Percentiles rank a stretch among this genome's conserved stretches.
Evolutionary conservation across 169 alveolate species (phyloP).

Genomic region (Plasmodium gonderi): DNA sequence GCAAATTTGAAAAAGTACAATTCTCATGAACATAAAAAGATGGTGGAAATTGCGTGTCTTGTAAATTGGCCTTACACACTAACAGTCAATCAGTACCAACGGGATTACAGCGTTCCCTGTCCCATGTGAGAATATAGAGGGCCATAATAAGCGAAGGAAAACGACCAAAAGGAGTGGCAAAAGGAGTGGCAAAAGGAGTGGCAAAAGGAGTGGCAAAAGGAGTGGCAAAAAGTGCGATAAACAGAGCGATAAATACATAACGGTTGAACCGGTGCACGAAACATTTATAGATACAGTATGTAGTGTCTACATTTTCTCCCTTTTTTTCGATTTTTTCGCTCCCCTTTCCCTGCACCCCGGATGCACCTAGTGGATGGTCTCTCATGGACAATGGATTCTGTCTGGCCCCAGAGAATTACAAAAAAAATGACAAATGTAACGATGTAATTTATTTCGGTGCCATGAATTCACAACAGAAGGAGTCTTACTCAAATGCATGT

Average conservation of each 20-base stretch:
- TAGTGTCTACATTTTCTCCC: background rate
- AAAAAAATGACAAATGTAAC: conserved; percentile 28
- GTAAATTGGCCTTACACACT: conserved; percentile 66
- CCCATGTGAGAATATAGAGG: no score
- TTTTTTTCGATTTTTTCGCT: background rate
- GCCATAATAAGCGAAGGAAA: background rate
- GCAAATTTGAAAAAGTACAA: conserved; percentile 54
- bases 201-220: background rate
- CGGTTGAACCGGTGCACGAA: background rate
- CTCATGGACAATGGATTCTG: conserved; percentile 29
- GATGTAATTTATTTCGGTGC: conserved; percentile 29
- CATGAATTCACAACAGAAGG: conserved; percentile 45
- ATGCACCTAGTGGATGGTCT: conserved; percentile 58
- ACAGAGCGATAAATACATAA: background rate
- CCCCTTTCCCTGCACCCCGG: background rate
- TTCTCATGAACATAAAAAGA: conserved; percentile 29
- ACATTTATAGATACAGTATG: background rate
- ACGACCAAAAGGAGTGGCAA: background rate
- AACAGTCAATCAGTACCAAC: conserved; percentile 6
- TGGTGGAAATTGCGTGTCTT: conserved; percentile 41
- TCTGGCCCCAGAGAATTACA: conserved; percentile 52
- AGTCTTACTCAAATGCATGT: conserved; percentile 45
- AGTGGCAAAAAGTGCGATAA: background rate
- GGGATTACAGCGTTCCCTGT: conserved; percentile 38
- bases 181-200: background rate